Evolutionary conservation across 1,139 yeast genomes (phyloP).

Genomic region (Yamadazyma kanchanaburiensis): DNA sequence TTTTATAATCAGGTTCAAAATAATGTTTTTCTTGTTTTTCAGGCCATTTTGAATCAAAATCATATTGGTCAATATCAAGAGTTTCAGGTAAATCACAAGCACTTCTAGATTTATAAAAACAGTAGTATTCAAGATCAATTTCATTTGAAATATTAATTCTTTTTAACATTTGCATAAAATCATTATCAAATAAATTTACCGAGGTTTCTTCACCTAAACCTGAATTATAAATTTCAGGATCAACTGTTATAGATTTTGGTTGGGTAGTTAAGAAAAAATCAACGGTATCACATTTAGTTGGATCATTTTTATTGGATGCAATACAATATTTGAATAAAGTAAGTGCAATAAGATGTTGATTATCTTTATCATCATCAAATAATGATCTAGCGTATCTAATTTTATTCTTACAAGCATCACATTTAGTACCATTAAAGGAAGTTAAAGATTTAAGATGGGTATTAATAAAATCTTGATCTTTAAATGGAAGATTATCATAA

Average conservation of each 20-base stretch:
- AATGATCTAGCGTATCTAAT: slow-evolving; percentile 28
- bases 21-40: slow-evolving; percentile 22
- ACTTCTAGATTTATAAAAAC: slow-evolving; percentile 22
- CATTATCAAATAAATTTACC: slow-evolving; percentile 37
- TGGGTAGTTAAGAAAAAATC: slow-evolving; percentile 42
- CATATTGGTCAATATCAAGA: slow-evolving; percentile 24
- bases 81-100: slow-evolving; percentile 30
- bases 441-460: slow-evolving; percentile 24
- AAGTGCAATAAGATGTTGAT: slow-evolving; percentile 34
- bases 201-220: slow-evolving; percentile 23
- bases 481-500: slow-evolving; percentile 19
- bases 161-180: slow-evolving; percentile 35
- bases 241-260: slow-evolving; percentile 15
- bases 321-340: slow-evolving; percentile 36
- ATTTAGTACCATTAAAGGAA: slow-evolving; percentile 27
- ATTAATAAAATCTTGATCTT: slow-evolving; percentile 31
- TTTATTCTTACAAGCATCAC: slow-evolving; percentile 36
- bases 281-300: slow-evolving; percentile 29
- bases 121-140: slow-evolving; percentile 32
- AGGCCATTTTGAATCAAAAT: slow-evolving; percentile 31
- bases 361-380: slow-evolving; percentile 27
- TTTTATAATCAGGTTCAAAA: slow-evolving; percentile 21
- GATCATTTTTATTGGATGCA: slow-evolving; percentile 24
- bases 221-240: slow-evolving; percentile 18
- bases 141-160: slow-evolving; percentile 35